Evolutionary conservation across 2,329 filamentous ascomycete genomes (phyloP), one percentile per base, ranked within the genome.

Genomic region (Tolypocladium paradoxum): DNA sequence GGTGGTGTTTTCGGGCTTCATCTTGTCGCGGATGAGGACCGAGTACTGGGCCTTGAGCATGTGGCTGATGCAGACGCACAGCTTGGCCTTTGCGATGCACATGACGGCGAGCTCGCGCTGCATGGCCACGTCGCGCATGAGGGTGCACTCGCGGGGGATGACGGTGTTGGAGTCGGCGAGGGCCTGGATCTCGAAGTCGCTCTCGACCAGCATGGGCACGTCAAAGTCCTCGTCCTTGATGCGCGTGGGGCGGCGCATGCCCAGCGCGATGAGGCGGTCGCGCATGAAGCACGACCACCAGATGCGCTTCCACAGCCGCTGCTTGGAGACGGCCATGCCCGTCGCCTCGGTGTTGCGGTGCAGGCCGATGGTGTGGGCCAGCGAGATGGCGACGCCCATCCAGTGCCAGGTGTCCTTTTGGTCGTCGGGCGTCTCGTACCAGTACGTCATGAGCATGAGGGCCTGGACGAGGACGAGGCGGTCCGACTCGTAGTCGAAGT

Each of bases 231-330:
- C 88, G 55, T 90, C 85, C 75, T 95, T 95, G 69, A 96, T 95
- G 51, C 91, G 80, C 38, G 90, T 96, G 5, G 91, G 91, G 52
- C 92, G 83, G 53, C 92, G 83, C 91, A 96, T 96, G 53, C 92
- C 92, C 14, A 97, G 75, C 2, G 92, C 92, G 57, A 96, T 90
- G 43, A 96, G 78, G 49, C 91, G 87, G 69, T 97, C 92, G 52
- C 91, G 85, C 83, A 96, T 96, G 65, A 95, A 96, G 58, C 89
- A 95, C 34, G 88, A 95, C 92, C 92, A 97, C 92, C 92, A 97
- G 60, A 96, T 93, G 51, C 91, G 81, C 72, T 95, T 96, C 88
- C 91, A 95, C 50, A 96, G 74, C 63, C 84, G 88, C 65, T 90
- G 87, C 63, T 88, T 86, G 51, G 81, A 77, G 3, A 73, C 70